Conservation (phyloP, 73 alveolate species). For the Paraurostyla sp. region DNA sequence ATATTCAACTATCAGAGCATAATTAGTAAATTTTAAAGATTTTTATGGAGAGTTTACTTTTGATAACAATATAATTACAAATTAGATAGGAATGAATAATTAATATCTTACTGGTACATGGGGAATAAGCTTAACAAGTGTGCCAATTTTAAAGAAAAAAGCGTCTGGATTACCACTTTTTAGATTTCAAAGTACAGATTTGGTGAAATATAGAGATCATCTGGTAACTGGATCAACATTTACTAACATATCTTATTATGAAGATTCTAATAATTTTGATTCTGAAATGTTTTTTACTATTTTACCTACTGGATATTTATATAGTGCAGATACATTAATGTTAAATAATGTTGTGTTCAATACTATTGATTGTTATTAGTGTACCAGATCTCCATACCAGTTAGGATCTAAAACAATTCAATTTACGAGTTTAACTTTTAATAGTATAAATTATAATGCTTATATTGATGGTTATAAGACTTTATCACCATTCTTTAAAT, state of each 20-base stretch:
- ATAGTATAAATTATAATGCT: background rate
- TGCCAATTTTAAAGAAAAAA: background rate
- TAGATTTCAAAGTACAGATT: background rate
- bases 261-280: background rate
- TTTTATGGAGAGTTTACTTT: slow-evolving; percentile 7
- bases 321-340: background rate
- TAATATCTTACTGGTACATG: background rate
- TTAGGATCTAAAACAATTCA: background rate
- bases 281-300: background rate
- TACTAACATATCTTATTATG: background rate
- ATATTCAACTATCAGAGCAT: slow-evolving; percentile 2
- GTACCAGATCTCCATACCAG: slow-evolving; percentile 12
- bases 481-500: background rate
- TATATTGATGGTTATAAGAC: background rate
- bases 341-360: background rate
- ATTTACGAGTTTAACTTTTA: background rate
- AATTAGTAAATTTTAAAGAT: background rate
- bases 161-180: background rate
- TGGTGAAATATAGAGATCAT: background rate
- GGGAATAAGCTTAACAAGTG: background rate
- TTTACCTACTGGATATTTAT: background rate
- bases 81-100: slow-evolving; percentile 3
- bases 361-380: background rate
- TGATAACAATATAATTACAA: background rate
- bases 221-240: background rate